These are phyloP conservation scores for Penicillium roqueforti DNA, from an alignment of 495 filamentous ascomycete species.

Conservation along the genomic window DNA sequence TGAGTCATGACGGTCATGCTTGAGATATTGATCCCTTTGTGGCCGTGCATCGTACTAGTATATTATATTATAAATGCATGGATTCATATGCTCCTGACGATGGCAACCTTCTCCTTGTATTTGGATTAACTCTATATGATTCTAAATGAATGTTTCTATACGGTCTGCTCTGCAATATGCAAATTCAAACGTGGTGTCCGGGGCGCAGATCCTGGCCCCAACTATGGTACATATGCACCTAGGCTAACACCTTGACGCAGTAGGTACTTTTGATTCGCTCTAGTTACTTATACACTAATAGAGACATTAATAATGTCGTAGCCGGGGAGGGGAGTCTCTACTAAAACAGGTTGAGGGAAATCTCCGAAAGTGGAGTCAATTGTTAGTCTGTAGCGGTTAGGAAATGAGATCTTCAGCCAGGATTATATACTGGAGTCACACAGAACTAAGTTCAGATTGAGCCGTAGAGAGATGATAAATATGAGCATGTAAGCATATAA, in stretches of 20 bases:
- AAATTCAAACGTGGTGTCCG: neutral
- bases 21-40: neutral
- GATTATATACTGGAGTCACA: neutral
- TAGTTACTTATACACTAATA: no score
- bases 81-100: neutral
- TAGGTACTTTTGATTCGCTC: neutral
- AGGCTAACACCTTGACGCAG: neutral
- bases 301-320: neutral
- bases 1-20: slow-evolving; percentile 14
- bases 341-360: slow-evolving; percentile 10
- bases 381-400: neutral
- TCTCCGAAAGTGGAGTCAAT: slow-evolving; percentile 12
- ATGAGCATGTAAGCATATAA: no score
- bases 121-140: no score
- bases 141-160: no score
- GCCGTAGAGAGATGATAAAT: no score
- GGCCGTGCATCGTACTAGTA: neutral
- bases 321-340: slow-evolving; percentile 4
- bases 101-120: neutral
- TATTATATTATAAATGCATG: no score
- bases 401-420: neutral
- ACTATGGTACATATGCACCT: neutral
- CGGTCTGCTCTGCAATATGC: slow-evolving; percentile 13
- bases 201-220: slow-evolving; percentile 1
- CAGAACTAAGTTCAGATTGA: neutral